Evolutionary conservation across 2,329 filamentous ascomycete species (phyloP).

Genomic region (Huntiella omanensis): DNA sequence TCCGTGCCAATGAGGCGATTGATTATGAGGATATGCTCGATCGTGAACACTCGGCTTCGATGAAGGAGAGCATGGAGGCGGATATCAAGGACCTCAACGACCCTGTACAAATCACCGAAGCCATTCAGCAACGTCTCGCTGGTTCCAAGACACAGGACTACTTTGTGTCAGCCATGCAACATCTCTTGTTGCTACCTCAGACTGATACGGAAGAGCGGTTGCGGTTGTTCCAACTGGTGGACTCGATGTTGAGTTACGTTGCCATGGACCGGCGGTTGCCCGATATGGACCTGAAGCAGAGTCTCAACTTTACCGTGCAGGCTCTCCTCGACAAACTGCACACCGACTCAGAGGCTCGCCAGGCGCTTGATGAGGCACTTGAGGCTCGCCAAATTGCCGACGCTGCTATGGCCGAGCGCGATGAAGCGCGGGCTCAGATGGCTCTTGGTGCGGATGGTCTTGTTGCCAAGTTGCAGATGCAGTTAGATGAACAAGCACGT

Average conservation of each 20-base stretch:
- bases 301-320: constrained; percentile 92
- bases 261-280: constrained; percentile 92
- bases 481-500: constrained; percentile 78
- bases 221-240: constrained; percentile 92
- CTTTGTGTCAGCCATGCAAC: constrained; percentile 87
- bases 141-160: constrained; percentile 84
- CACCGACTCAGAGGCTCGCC: constrained; percentile 84
- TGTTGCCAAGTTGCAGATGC: constrained; percentile 79
- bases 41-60: constrained; percentile 61
- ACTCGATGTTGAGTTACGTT: constrained; percentile 97
- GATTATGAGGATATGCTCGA: constrained; percentile 97
- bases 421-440: constrained; percentile 78
- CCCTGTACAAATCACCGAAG: constrained; percentile 81
- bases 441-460: constrained; percentile 86
- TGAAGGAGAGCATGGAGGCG: constrained; percentile 70
- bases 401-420: constrained; percentile 84
- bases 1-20: constrained; percentile 83
- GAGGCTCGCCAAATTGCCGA: constrained; percentile 87
- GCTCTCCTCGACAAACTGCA: constrained; percentile 87
- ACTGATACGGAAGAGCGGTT: constrained; percentile 82
- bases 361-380: constrained; percentile 77
- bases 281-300: constrained; percentile 95
- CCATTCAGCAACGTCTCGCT: constrained; percentile 67
- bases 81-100: constrained; percentile 86
- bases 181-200: constrained; percentile 79